Percentiles rank a stretch among this genome's conserved stretches.
These are phyloP conservation scores for Ustilago trichophora DNA, from an alignment of 1,284 basidiomycete species.

Conservation along the genomic window DNA sequence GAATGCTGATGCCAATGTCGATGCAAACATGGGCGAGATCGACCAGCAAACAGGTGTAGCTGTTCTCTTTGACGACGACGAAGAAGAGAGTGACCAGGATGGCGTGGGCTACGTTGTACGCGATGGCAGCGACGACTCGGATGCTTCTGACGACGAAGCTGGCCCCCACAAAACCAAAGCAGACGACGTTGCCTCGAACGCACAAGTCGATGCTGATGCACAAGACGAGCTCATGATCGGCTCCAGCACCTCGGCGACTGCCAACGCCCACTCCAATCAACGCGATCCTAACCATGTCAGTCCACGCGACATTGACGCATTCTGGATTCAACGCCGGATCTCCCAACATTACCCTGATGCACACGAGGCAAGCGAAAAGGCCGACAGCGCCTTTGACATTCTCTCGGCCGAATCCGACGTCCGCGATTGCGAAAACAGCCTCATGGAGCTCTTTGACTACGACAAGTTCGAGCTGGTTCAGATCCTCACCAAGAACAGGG, in stretches of 20 bases:
- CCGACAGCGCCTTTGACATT: constrained; percentile 82
- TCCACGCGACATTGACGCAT: constrained; percentile 91
- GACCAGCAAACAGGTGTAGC: constrained; percentile 73
- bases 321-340: constrained; percentile 97
- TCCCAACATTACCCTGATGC: constrained; percentile 91
- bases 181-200: constrained; percentile 68
- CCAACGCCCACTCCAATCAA: constrained; percentile 67
- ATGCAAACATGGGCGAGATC: constrained; percentile 79
- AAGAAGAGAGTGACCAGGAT: constrained; percentile 84
- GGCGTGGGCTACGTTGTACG: constrained; percentile 86
- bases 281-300: constrained; percentile 72
- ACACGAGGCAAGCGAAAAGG: constrained; percentile 91
- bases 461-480: constrained; percentile 88
- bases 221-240: constrained; percentile 71
- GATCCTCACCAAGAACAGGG: constrained; percentile 91
- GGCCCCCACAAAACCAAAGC: constrained; percentile 65
- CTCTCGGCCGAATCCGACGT: constrained; percentile 84
- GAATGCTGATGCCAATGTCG: constrained; percentile 69
- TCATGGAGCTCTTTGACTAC: constrained; percentile 98
- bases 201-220: constrained; percentile 76
- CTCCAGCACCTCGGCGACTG: constrained; percentile 12
- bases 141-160: constrained; percentile 73
- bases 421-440: constrained; percentile 93
- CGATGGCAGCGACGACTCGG: constrained; percentile 75
- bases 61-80: constrained; percentile 69